phyloP scores from a whole-genome alignment of 108 stramenopile genomes.

The Hondaea fermentalgiana region DNA sequence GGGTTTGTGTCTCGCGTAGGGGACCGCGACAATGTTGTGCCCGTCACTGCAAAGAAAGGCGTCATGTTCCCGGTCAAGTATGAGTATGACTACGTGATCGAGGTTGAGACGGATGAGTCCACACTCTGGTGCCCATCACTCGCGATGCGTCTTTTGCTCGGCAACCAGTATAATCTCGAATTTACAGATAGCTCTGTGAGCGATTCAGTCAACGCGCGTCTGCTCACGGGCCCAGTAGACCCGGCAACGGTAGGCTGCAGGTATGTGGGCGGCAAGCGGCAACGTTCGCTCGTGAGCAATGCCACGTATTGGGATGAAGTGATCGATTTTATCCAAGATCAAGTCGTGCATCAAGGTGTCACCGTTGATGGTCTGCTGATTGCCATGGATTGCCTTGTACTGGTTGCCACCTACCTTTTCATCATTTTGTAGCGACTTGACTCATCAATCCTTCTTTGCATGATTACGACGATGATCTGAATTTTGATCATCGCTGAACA shows the following conservation, averaged over 20 bases:
- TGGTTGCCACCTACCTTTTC: not conserved
- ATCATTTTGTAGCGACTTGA: not conserved
- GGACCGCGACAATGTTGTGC: not conserved
- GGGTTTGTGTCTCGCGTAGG: not conserved
- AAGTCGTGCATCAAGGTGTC: not conserved
- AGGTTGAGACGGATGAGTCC: not conserved
- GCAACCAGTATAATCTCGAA: not conserved
- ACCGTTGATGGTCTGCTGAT: not conserved
- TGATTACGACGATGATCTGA: too few relatives aligned
- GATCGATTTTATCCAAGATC: not conserved
- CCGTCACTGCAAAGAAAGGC: not conserved
- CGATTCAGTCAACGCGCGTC: not conserved
- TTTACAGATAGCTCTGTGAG: not conserved
- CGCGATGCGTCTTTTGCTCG: not conserved
- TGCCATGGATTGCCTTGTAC: not conserved
- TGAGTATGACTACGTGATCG: not conserved
- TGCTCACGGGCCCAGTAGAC: not conserved
- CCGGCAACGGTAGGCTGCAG: not conserved
- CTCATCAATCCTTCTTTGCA: too few relatives aligned
- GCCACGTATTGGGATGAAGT: not conserved
- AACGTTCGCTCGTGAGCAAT: not conserved
- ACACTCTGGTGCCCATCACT: not conserved
- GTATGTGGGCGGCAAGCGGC: not conserved
- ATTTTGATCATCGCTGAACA: too few relatives aligned
- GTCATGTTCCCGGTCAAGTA: not conserved